phyloP scores from a whole-genome alignment of 2,329 filamentous ascomycete species.

The Ceratocystis colombiana region DNA sequence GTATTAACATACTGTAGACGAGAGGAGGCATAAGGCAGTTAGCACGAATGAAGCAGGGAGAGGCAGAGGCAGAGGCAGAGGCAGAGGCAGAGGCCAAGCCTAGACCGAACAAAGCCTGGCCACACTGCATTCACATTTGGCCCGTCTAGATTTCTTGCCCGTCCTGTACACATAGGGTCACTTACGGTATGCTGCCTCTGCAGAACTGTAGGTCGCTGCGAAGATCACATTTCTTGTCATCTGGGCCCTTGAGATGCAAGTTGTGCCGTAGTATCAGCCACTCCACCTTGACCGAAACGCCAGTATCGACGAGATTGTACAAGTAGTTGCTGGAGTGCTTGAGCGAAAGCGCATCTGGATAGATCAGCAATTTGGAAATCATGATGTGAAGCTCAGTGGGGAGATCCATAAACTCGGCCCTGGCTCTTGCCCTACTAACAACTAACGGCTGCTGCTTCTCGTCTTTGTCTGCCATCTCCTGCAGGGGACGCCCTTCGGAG shows the following conservation, averaged over 20 bases:
- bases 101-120: neutral
- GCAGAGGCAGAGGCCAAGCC: neutral
- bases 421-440: constrained; percentile 28
- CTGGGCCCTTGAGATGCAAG: constrained; percentile 56
- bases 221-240: constrained; percentile 46
- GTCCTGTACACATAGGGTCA: constrained; percentile 16
- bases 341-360: constrained; percentile 60
- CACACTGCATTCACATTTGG: too few species aligned
- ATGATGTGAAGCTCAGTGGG: constrained; percentile 59
- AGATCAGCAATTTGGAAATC: constrained; percentile 51
- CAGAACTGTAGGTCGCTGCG: constrained; percentile 52
- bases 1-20: constrained; percentile 44
- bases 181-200: constrained; percentile 48
- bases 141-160: neutral
- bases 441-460: neutral
- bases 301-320: constrained; percentile 54
- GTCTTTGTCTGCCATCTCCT: constrained; percentile 29
- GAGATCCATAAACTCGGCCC: constrained; percentile 39
- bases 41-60: neutral
- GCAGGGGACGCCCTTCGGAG: neutral
- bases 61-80: neutral
- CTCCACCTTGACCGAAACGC: constrained; percentile 53
- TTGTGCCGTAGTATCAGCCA: constrained; percentile 57
- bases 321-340: constrained; percentile 58
- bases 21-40: neutral